A percentile compares a stretch with the other conserved stretches of the same genome.
Conservation (phyloP, 1,139 yeast genomes). For the Saccharomyces hybrid region DNA sequence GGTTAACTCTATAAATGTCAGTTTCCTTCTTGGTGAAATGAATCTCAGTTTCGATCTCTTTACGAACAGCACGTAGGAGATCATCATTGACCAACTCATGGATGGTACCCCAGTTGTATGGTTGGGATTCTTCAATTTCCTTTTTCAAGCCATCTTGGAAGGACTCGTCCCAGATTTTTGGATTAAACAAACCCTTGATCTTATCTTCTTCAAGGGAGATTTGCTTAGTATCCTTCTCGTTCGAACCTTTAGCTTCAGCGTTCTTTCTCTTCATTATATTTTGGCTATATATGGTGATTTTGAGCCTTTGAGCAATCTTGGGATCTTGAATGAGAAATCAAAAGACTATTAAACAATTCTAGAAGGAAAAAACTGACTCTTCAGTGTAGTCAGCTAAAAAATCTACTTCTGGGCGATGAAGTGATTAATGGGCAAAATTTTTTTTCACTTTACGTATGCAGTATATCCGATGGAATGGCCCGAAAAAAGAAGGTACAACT, state of each 20-base stretch:
- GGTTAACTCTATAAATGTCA: slow-evolving; percentile 90
- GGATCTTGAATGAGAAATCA: not conserved
- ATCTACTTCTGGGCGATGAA: not conserved
- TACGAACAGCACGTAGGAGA: slow-evolving; percentile 67
- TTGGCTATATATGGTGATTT: not conserved
- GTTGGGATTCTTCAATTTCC: slow-evolving; percentile 49
- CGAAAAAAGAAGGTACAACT: not conserved
- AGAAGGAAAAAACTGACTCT: not conserved
- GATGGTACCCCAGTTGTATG: slow-evolving; percentile 88
- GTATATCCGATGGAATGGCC: not conserved
- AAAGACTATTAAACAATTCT: not conserved
- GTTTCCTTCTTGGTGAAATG: slow-evolving; percentile 94
- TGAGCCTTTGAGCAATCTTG: not conserved
- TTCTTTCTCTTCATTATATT: slow-evolving; percentile 16
- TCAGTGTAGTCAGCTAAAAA: not conserved
- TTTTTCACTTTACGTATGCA: not conserved
- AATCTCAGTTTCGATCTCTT: slow-evolving; percentile 73
- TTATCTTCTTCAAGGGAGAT: slow-evolving; percentile 29
- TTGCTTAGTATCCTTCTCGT: slow-evolving; percentile 15
- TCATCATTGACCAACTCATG: slow-evolving; percentile 66
- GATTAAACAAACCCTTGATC: slow-evolving; percentile 45
- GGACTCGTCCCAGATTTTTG: slow-evolving; percentile 44
- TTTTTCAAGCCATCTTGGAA: slow-evolving; percentile 39
- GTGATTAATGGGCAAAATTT: not conserved
- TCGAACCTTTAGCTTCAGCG: slow-evolving; percentile 2